phyloP scores from a whole-genome alignment of 352 stramenopile species.

The Blastocystis sp. region DNA sequence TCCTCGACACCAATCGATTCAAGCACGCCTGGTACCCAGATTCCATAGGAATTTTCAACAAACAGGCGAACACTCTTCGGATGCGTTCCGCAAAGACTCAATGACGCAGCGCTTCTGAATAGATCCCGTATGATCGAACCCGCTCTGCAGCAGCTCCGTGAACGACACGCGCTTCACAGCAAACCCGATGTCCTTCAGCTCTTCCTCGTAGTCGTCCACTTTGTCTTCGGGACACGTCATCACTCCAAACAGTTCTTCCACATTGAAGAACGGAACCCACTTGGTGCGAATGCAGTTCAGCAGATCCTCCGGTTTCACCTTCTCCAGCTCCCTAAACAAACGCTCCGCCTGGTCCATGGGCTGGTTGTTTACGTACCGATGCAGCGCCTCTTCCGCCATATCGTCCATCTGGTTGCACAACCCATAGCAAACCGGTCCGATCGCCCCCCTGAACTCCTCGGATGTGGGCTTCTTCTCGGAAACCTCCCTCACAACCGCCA shows the following conservation, averaged over 20 bases:
- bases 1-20: neutral
- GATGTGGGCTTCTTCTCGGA: neutral
- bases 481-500: neutral
- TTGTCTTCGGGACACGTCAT: constrained; percentile 43
- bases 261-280: neutral
- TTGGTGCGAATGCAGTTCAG: constrained; percentile 7
- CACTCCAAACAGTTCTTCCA: neutral
- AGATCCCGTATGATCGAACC: neutral
- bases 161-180: neutral
- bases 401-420: neutral
- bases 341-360: neutral
- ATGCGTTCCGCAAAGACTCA: no score
- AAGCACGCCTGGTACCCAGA: neutral
- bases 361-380: neutral
- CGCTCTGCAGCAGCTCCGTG: neutral
- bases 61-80: no score
- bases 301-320: neutral
- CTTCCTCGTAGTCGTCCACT: neutral
- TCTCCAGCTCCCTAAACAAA: neutral
- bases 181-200: constrained; percentile 17
- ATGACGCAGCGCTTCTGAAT: no score
- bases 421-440: neutral
- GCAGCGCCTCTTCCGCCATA: neutral
- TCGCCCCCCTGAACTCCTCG: neutral
- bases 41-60: no score